Evolutionary conservation across 805 yeast species (phyloP).

Genomic region (Yamadazyma tumulicola): DNA sequence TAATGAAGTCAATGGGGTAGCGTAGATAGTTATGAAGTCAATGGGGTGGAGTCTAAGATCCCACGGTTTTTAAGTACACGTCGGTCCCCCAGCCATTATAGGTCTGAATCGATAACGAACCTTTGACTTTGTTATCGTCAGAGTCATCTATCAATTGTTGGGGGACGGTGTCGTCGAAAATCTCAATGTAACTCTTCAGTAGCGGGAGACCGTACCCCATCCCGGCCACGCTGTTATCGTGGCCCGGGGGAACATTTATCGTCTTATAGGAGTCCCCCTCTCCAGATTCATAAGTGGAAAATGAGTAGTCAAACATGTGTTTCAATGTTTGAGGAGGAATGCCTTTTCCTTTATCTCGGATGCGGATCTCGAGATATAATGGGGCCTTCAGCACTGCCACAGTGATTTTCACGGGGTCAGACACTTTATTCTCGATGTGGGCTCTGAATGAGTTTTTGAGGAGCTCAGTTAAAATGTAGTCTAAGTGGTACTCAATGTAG

Average conservation of each 20-base stretch:
- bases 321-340: slow-evolving; percentile 63
- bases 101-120: slow-evolving; percentile 40
- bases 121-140: slow-evolving; percentile 18
- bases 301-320: slow-evolving; percentile 81
- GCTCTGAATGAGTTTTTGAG: slow-evolving; percentile 87
- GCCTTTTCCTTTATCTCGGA: slow-evolving; percentile 89
- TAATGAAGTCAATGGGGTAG: too few species aligned
- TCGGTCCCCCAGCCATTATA: slow-evolving; percentile 47
- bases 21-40: too few species aligned
- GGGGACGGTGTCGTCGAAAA: slow-evolving; percentile 32
- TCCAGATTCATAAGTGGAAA: slow-evolving; percentile 65
- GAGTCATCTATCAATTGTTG: slow-evolving; percentile 11
- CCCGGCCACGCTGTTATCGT: slow-evolving; percentile 77
- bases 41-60: too few species aligned
- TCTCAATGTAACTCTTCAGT: slow-evolving; percentile 48
- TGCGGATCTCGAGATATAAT: slow-evolving; percentile 61
- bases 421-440: slow-evolving; percentile 63
- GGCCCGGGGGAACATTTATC: slow-evolving; percentile 69
- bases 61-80: slow-evolving; percentile 39
- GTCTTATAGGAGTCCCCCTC: slow-evolving; percentile 61
- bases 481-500: slow-evolving; percentile 82
- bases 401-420: slow-evolving; percentile 37
- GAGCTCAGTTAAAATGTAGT: slow-evolving; percentile 82
- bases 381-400: slow-evolving; percentile 31
- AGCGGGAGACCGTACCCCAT: slow-evolving; percentile 95